Evolutionary conservation across 2,329 filamentous ascomycete species (phyloP).

Genomic region (Fulvia fulva): DNA sequence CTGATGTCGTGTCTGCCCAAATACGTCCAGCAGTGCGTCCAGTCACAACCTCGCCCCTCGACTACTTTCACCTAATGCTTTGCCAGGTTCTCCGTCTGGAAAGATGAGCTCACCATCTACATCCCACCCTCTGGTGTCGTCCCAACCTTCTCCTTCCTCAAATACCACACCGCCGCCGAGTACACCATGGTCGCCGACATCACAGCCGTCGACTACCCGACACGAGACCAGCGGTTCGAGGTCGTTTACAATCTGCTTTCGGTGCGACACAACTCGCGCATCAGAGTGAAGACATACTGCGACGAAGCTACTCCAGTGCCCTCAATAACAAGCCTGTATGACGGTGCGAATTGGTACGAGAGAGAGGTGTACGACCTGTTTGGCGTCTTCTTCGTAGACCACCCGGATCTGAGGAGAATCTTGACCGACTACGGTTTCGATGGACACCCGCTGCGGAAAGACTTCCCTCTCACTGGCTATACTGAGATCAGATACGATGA

Average conservation of each 20-base stretch:
- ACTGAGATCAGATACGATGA: slow-evolving; percentile 97
- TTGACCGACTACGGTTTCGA: slow-evolving; percentile 99
- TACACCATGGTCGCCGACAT: slow-evolving; percentile 92
- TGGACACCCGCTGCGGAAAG: slow-evolving; percentile 93
- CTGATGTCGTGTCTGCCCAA: slow-evolving; percentile 95
- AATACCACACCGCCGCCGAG: slow-evolving; percentile 95
- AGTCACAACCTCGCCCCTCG: neutral
- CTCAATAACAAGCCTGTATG: slow-evolving; percentile 78
- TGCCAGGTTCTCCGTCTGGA: slow-evolving; percentile 88
- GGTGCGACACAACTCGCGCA: slow-evolving; percentile 91
- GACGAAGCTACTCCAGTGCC: slow-evolving; percentile 93
- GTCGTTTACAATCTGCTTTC: slow-evolving; percentile 96
- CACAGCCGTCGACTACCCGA: slow-evolving; percentile 93
- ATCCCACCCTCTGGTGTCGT: slow-evolving; percentile 84
- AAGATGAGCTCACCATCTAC: slow-evolving; percentile 79
- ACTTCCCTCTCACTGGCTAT: slow-evolving; percentile 96
- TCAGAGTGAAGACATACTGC: slow-evolving; percentile 97
- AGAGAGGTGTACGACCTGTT: slow-evolving; percentile 97
- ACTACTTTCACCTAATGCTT: neutral
- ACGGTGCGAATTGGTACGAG: slow-evolving; percentile 98
- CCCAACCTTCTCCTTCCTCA: slow-evolving; percentile 90
- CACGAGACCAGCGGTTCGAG: slow-evolving; percentile 92
- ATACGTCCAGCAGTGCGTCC: slow-evolving; percentile 80
- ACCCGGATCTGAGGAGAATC: slow-evolving; percentile 93
- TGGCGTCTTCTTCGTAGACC: slow-evolving; percentile 91